These are phyloP conservation scores for Zizania latifolia DNA, from an alignment of 176 grass and related monocot genomes.

Conservation along the genomic window DNA sequence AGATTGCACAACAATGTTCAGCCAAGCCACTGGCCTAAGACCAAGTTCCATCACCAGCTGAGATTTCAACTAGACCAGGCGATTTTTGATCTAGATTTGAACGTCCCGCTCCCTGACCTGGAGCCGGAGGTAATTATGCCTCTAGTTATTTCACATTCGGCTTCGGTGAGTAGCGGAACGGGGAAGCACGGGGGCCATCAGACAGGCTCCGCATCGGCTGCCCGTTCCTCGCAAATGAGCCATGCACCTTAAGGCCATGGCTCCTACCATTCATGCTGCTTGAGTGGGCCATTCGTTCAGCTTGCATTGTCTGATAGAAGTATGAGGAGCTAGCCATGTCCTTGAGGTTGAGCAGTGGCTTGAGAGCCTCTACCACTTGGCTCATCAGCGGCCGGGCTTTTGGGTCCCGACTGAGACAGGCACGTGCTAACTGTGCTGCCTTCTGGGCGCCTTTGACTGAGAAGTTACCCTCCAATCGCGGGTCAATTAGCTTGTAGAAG, in stretches of 20 bases:
- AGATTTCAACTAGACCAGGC: background rate
- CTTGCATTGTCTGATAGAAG: constrained; percentile 70
- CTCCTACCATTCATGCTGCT: constrained; percentile 50
- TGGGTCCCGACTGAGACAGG: constrained; percentile 67
- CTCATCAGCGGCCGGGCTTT: constrained; percentile 73
- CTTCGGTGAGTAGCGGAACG: constrained; percentile 62
- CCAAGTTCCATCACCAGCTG: constrained; percentile 19
- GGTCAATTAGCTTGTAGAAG: constrained; percentile 72
- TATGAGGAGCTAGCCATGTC: constrained; percentile 76
- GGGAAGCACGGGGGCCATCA: constrained; percentile 49
- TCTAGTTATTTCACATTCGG: constrained; percentile 33
- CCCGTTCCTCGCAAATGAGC: constrained; percentile 38
- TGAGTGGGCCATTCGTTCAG: constrained; percentile 44
- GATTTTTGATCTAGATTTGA: too few species aligned
- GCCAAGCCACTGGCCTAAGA: background rate
- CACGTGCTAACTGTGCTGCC: constrained; percentile 54
- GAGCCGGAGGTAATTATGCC: too few species aligned
- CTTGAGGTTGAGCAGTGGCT: constrained; percentile 68
- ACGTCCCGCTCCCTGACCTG: too few species aligned
- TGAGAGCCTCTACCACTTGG: constrained; percentile 64
- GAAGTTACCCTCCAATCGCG: constrained; percentile 72
- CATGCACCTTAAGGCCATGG: constrained; percentile 42
- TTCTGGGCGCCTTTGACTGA: constrained; percentile 75
- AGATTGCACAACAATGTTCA: constrained; percentile 21
- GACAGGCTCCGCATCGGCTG: constrained; percentile 64